Base-by-base conservation (phyloP, 1,139 yeast species). In the Suhomyces terraborum region DNA sequence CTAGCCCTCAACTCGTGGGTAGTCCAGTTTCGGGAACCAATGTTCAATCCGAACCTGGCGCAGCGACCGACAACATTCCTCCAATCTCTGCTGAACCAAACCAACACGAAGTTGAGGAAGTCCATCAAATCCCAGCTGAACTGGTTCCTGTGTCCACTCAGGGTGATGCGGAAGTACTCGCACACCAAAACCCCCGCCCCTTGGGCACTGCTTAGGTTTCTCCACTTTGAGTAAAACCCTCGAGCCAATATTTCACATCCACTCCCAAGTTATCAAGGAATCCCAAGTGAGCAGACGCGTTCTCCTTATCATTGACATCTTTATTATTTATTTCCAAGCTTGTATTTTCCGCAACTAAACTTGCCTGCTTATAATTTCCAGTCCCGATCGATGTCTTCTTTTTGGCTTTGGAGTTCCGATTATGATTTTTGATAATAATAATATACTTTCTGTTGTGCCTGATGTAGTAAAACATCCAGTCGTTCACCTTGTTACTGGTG, bases 381-480 rank as follows among this genome's bases (percentile, higher is more conserved):
- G 34, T 36, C 3, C 36, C 27, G 3, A 28, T 20, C 13, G 39
- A 12, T 14, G 35, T 13, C 26, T 30, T 18, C 35, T 37, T 25
- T 39, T 40, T 38, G 16, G 45, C 41, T 36, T 51, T 54, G 24
- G 46, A 40, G 33, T 52, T 57, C 38, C 61, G 62, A 41, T 63
- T 68, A 38, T 59, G 61, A 45, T 68, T 69, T 45, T 68, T 68
- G 9, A 73, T 66, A 26, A 71, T 59, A 12, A 70, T 56, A 25
- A 71, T 64, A 43, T 54, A 61, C 43, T 64, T 66, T 6, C 53
- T 57, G 10, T 60, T 57, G 45, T 63, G 56, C 30, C 58, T 59
- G 35, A 71, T 54, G 45, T 64, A 67, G 53, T 73, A 73, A 48
- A 73, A 63, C 68, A 72, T 67, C 77, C 77, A 73, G 51, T 71